Evolutionary conservation across 2,329 filamentous ascomycete genomes (phyloP), one percentile per base, ranked within the genome.

Genomic region (Neospermospora avenae): DNA sequence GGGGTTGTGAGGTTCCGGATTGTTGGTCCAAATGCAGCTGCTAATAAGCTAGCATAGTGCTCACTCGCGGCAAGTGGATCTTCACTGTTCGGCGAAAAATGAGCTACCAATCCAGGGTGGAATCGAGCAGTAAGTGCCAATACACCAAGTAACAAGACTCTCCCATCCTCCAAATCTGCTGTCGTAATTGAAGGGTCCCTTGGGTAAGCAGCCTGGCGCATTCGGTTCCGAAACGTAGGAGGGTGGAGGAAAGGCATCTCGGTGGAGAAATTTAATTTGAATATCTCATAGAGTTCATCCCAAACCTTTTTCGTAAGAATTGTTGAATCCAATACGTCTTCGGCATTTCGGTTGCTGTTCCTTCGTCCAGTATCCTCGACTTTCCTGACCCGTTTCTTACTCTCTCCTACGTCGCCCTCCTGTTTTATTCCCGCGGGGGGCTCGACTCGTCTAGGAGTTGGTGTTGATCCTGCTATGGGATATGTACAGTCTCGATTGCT

Each of bases 401-500:
- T 78, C n/a, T 84, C 81, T 5, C 77, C 75, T 8, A 66, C 48
- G 3, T 72, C 70, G 18, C 59, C 65, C 55, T 71, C 69, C 22
- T 63, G 46, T 42, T 68, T 71, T 34, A 69, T 63, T 2, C 71
- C 53, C 72, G 66, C 60, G 35, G 70, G 55, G 35, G 61, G 53
- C 34, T 71, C 72, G 52, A 63, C 58, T 56, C 69, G 68, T 45
- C 66, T 73, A 25, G 67, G 68, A 7, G 66, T 67, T 8, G 64
- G 59, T 24, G 73, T 71, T 31, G 74, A 68, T 14, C 75, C 74
- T 6, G 80, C 77, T 34, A 84, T 77, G 8, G 89, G 88, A 73
- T 92, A 91, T 63, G 83, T 82, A 72, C 91, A 95, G 61, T 90
- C 83, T 71, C 89, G 83, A 46, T 86, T 85, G 54, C 84, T 84